Evolutionary conservation across 768 basidiomycete species (phyloP).

Genomic region (Stropharia rugosoannulata): DNA sequence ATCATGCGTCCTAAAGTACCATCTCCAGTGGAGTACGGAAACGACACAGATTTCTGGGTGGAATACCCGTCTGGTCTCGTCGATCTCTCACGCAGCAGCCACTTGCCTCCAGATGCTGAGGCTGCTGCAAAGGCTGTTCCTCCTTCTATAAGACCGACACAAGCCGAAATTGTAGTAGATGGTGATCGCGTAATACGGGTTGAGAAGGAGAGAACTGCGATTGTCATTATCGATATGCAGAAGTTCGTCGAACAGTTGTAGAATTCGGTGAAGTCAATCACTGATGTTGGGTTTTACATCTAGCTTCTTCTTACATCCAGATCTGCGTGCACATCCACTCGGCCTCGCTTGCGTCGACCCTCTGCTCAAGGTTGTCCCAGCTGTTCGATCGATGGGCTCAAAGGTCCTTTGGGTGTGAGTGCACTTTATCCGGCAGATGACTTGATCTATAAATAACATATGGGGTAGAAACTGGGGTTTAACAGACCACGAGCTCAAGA

Average conservation of each 20-base stretch:
- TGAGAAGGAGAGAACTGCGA: constrained; percentile 46
- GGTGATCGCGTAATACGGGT: constrained; percentile 51
- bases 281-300: not conserved
- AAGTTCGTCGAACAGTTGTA: constrained; percentile 40
- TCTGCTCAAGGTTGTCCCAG: constrained; percentile 45
- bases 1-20: constrained; percentile 43
- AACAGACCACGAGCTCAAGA: constrained; percentile 60
- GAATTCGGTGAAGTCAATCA: not conserved
- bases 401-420: constrained; percentile 68
- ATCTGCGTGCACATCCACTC: constrained; percentile 50
- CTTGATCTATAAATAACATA: not conserved
- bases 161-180: constrained; percentile 56
- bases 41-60: constrained; percentile 58
- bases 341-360: constrained; percentile 61
- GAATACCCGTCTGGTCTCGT: constrained; percentile 67
- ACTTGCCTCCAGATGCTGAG: constrained; percentile 26
- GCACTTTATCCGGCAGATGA: not conserved
- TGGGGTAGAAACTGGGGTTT: constrained; percentile 64
- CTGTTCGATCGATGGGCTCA: constrained; percentile 45
- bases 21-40: constrained; percentile 52
- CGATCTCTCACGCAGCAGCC: constrained; percentile 53
- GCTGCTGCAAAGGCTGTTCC: constrained; percentile 17
- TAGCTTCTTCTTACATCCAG: constrained; percentile 67
- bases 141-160: constrained; percentile 33
- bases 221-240: constrained; percentile 75